These are phyloP conservation scores for Fagus crenata DNA, from an alignment of 306 rosid species.

Conservation along the genomic window DNA sequence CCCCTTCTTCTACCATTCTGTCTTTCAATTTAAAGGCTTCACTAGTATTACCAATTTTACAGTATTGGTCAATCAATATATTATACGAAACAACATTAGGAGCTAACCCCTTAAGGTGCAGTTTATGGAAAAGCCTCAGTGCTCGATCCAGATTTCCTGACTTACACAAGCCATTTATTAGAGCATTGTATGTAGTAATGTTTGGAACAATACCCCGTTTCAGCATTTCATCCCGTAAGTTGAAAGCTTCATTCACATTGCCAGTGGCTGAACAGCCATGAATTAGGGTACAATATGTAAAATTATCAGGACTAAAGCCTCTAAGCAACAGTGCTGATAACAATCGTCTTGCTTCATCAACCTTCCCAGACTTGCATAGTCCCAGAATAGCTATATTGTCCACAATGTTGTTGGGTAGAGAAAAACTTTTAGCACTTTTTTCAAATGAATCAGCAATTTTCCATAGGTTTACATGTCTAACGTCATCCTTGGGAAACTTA, in stretches of 20 bases:
- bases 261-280: conserved; percentile 66
- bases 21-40: conserved; percentile 68
- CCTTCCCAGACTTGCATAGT: conserved; percentile 68
- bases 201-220: conserved; percentile 65
- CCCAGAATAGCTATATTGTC: conserved; percentile 75
- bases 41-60: conserved; percentile 53
- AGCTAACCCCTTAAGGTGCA: conserved; percentile 61
- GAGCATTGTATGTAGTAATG: conserved; percentile 66
- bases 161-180: conserved; percentile 75
- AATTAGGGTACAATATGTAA: conserved; percentile 71
- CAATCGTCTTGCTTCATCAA: conserved; percentile 60
- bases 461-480: conserved; percentile 37
- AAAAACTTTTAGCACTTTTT: conserved; percentile 37
- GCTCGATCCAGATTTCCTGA: conserved; percentile 76
- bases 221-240: conserved; percentile 72
- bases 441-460: conserved; percentile 60
- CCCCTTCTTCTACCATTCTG: conserved; percentile 59
- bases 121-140: conserved; percentile 64
- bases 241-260: conserved; percentile 69
- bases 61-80: conserved; percentile 58
- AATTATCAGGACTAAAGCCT: conserved; percentile 80
- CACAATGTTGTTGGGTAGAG: conserved; percentile 51
- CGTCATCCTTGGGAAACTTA: conserved; percentile 31
- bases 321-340: conserved; percentile 49
- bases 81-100: conserved; percentile 74